phyloP scores from a whole-genome alignment of 371 early-diverging fungal genomes.

The Parasitella parasitica region DNA sequence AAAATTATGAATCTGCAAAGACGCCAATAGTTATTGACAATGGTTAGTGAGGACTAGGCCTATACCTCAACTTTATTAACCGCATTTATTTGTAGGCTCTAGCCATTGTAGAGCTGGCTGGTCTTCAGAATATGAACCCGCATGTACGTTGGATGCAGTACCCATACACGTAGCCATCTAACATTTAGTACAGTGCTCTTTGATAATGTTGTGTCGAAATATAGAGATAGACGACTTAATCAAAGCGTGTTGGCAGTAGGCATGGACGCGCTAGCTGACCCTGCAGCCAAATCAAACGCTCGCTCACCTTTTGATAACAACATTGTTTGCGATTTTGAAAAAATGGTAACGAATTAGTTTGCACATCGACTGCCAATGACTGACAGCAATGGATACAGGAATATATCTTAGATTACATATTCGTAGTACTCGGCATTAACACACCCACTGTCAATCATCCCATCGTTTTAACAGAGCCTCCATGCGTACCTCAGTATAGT shows the following conservation, averaged over 20 bases:
- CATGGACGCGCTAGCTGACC: constrained; percentile 72
- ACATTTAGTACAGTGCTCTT: constrained; percentile 63
- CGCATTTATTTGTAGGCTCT: constrained; percentile 54
- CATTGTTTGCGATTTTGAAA: constrained; percentile 68
- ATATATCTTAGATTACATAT: constrained; percentile 80
- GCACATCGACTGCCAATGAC: neutral
- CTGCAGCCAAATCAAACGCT: constrained; percentile 64
- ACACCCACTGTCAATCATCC: constrained; percentile 70
- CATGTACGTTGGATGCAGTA: constrained; percentile 44
- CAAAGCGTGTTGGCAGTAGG: constrained; percentile 69
- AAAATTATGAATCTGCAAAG: constrained; percentile 19
- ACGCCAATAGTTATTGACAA: constrained; percentile 71
- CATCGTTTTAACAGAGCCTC: constrained; percentile 83
- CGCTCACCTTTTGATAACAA: constrained; percentile 78
- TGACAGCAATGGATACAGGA: constrained; percentile 52
- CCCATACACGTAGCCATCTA: neutral
- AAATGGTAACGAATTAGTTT: constrained; percentile 52
- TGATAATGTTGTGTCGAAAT: constrained; percentile 80
- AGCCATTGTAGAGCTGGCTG: constrained; percentile 82
- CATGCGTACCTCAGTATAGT: constrained; percentile 72
- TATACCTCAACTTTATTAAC: neutral
- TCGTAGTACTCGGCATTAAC: constrained; percentile 76
- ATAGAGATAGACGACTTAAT: constrained; percentile 72
- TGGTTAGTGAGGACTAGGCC: constrained; percentile 29
- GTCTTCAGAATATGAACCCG: constrained; percentile 65